These are phyloP conservation scores for Aegilops sharonensis DNA, from an alignment of 176 grass and related monocot species.

Conservation along the genomic window DNA sequence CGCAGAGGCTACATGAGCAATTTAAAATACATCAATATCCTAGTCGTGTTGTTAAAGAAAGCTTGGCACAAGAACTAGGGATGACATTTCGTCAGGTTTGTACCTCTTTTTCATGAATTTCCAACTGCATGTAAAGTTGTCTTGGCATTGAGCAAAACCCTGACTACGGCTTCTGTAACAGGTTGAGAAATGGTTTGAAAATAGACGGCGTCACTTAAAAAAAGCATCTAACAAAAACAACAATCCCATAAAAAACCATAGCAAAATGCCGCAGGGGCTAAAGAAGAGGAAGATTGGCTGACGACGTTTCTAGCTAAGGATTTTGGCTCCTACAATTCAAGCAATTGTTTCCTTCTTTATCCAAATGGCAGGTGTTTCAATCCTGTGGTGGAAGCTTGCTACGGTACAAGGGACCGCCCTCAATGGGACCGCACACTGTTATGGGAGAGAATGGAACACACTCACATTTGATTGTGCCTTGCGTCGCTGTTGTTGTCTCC, in stretches of 20 bases:
- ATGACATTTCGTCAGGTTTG: conserved; percentile 44
- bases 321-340: not conserved
- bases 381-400: not conserved
- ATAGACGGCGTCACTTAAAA: conserved; percentile 25
- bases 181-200: conserved; percentile 54
- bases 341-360: not conserved
- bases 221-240: not conserved
- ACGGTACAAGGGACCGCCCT: not conserved
- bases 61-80: conserved; percentile 49
- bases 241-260: conserved; percentile 1
- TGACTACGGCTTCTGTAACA: conserved; percentile 25
- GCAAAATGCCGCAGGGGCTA: conserved; percentile 14
- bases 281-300: conserved; percentile 36
- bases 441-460: not conserved
- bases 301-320: conserved; percentile 9
- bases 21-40: conserved; percentile 51
- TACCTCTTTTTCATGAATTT: not conserved
- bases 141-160: conserved; percentile 3
- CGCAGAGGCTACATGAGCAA: conserved; percentile 42
- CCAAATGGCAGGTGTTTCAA: not conserved
- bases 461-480: not conserved
- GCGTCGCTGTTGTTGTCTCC: not conserved
- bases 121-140: not conserved
- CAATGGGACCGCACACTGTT: not conserved
- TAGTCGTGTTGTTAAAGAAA: conserved; percentile 46